Evolutionary conservation across 352 stramenopile genomes (phyloP).

Genomic region (Phytopythium mirpurense): DNA sequence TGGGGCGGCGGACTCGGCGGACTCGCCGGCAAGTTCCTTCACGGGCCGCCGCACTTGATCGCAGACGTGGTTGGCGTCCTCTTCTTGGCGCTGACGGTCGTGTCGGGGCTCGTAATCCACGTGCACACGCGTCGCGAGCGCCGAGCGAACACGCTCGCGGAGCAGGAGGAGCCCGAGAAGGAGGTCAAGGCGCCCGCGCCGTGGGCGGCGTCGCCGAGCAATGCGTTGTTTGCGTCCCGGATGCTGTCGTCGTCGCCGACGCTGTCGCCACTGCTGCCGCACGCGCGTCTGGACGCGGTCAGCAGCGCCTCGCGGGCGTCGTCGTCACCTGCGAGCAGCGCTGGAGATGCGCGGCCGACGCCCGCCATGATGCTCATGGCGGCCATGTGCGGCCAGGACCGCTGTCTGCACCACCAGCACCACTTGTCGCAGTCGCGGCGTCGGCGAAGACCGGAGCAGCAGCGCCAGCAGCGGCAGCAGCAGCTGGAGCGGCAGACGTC

Average conservation of each 20-base stretch:
- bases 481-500: neutral
- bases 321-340: neutral
- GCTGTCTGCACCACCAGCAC: constrained; percentile 3
- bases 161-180: neutral
- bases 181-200: neutral
- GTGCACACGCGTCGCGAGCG: neutral
- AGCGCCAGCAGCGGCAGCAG: neutral
- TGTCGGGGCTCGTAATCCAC: neutral
- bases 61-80: neutral
- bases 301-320: neutral
- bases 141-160: neutral
- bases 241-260: neutral
- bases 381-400: neutral
- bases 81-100: neutral
- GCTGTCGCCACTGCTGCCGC: neutral
- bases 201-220: too few species aligned
- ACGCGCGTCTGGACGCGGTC: neutral
- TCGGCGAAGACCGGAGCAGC: neutral
- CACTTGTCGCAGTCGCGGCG: neutral
- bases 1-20: neutral
- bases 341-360: neutral
- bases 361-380: neutral
- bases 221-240: too few species aligned
- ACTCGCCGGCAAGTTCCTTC: neutral
- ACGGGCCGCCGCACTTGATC: neutral